Conservation (phyloP, 1,284 basidiomycete genomes). For the Ganoderma lingzhi region DNA sequence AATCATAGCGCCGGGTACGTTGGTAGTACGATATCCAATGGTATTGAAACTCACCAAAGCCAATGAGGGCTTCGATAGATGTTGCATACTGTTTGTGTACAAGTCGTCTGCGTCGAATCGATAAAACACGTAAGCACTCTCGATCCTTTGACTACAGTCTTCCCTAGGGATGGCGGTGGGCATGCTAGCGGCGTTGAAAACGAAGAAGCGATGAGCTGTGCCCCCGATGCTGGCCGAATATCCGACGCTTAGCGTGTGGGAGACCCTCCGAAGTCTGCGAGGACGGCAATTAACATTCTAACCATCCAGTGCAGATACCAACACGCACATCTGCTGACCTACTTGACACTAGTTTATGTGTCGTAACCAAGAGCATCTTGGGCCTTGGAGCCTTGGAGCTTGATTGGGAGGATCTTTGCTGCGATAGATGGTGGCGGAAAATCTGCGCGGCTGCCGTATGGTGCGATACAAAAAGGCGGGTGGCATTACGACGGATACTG, state of each 20-base stretch:
- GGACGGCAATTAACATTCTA: background rate
- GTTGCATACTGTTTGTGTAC: background rate
- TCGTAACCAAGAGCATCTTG: background rate
- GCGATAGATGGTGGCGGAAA: conserved; percentile 1
- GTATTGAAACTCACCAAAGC: background rate
- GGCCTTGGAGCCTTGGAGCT: background rate
- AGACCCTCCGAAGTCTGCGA: background rate
- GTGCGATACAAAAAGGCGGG: conserved; percentile 12
- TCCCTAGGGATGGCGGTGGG: background rate
- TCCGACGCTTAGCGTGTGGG: background rate
- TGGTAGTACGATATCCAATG: background rate
- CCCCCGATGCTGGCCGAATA: background rate
- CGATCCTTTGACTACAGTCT: background rate
- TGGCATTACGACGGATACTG: conserved; percentile 34
- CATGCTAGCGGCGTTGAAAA: background rate
- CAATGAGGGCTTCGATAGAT: background rate
- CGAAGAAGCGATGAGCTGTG: background rate
- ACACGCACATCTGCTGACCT: background rate
- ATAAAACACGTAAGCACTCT: background rate
- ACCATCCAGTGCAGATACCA: background rate
- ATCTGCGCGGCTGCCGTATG: background rate
- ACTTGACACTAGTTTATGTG: background rate
- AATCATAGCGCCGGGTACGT: background rate
- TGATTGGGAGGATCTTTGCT: background rate
- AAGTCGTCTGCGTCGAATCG: no score